Evolutionary conservation across 176 grass and related monocot genomes (phyloP).

Genomic region (Elymus sibiricus): DNA sequence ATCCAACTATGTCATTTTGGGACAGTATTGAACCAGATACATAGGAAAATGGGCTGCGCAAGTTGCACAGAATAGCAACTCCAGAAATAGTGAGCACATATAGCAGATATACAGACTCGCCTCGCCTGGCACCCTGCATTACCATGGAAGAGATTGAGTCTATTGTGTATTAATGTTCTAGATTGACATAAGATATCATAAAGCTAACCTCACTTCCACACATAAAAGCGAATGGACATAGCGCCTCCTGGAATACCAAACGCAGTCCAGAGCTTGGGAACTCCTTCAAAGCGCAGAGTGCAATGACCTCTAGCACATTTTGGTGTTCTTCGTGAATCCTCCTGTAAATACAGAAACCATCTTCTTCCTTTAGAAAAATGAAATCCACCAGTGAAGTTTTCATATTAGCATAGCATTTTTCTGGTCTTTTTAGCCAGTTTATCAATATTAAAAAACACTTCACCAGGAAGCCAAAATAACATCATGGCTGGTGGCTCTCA

Average conservation of each 20-base stretch:
- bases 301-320: slow-evolving; percentile 74
- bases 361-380: slow-evolving; percentile 16
- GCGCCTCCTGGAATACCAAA: slow-evolving; percentile 72
- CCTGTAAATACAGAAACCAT: slow-evolving; percentile 44
- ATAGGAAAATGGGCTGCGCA: slow-evolving; percentile 69
- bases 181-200: slow-evolving; percentile 14
- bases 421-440: neutral
- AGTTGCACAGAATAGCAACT: slow-evolving; percentile 60
- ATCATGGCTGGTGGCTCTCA: neutral
- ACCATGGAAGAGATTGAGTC: slow-evolving; percentile 19
- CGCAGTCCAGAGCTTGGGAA: slow-evolving; percentile 71
- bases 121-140: slow-evolving; percentile 49
- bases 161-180: slow-evolving; percentile 1
- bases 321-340: slow-evolving; percentile 76
- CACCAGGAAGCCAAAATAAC: neutral
- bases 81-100: slow-evolving; percentile 77
- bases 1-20: slow-evolving; percentile 57
- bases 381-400: neutral
- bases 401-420: neutral
- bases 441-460: neutral
- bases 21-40: slow-evolving; percentile 66
- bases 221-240: slow-evolving; percentile 71
- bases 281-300: slow-evolving; percentile 54
- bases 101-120: slow-evolving; percentile 55
- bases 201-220: slow-evolving; percentile 68